phyloP scores from a whole-genome alignment of 2,329 filamentous ascomycete genomes.

The Phaeosphaeriaceae sp. region DNA sequence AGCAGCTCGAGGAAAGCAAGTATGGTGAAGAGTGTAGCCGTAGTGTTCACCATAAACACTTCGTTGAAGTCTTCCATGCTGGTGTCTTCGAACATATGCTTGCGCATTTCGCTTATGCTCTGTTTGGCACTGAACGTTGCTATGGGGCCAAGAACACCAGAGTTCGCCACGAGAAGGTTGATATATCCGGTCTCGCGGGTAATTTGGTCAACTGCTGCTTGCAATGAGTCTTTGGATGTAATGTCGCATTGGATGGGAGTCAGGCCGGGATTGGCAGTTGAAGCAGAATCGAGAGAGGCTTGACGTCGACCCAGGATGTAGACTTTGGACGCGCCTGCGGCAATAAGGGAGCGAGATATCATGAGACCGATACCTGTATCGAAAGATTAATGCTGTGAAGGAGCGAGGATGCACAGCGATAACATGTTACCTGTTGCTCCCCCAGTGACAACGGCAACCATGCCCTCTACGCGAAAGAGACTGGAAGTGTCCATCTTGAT shows the following conservation, averaged over 20 bases:
- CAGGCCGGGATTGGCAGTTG: conserved; percentile 10
- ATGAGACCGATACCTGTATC: conserved; percentile 29
- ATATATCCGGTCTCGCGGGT: conserved; percentile 22
- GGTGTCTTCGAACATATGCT: conserved; percentile 12
- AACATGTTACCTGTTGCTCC: conserved; percentile 24
- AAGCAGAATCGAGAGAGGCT: conserved; percentile 21
- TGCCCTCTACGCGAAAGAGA: conserved; percentile 21
- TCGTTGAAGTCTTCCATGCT: conserved; percentile 34
- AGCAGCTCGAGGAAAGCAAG: conserved; percentile 51
- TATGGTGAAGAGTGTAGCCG: conserved; percentile 49
- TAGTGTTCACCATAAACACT: conserved; percentile 37
- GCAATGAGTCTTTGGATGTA: conserved; percentile 24
- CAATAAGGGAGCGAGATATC: conserved; percentile 27
- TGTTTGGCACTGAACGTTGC: conserved; percentile 6
- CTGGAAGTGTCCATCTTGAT: conserved; percentile 7
- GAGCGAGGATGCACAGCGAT: too few species aligned
- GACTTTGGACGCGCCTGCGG: conserved; percentile 29
- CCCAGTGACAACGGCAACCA: conserved; percentile 25
- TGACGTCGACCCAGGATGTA: conserved; percentile 33
- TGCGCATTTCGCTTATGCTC: conserved; percentile 5
- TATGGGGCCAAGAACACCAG: conserved; percentile 23
- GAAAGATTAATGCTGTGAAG: too few species aligned
- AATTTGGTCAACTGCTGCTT: conserved; percentile 17
- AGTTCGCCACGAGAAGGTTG: conserved; percentile 33
- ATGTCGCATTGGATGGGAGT: conserved; percentile 25